Base-by-base conservation (phyloP, 345 rosid species). In the Citrus inodora region DNA sequence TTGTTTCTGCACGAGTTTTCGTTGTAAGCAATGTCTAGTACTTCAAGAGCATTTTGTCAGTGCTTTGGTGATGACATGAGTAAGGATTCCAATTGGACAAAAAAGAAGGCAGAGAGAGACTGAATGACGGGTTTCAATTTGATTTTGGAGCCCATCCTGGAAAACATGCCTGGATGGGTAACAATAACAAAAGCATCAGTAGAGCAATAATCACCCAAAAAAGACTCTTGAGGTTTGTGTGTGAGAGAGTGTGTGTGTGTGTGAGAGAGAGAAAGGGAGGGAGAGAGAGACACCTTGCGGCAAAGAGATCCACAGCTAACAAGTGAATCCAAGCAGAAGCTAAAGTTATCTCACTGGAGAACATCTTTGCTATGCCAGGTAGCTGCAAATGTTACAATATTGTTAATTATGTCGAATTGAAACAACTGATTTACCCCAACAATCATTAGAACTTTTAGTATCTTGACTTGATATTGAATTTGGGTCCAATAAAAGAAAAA, bases 321-420 rank as follows among this genome's bases (percentile, higher is more conserved):
- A 92, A 89, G 86, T 93, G 98, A 90, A 96, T 91, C 99, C 99
- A 96, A 13, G 93, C 97, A 71, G 99, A 96, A 85, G 98, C 89
- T 82, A 96, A 80, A 63, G 97, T 91, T 86, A 91, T 86, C 80
- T 96, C 98, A 79, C 82, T 90, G 32, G 94, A 84, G 78, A 96
- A 96, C 98, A 93, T 89, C 87, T 92, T 96, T 25, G 90, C 83
- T 16, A 96, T 93, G n/a, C 92, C 97, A 4, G 97, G 77, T 62
- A 96, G 83, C 99, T 93, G 78, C 81, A 79, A 1, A 70, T 35
- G 51, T 69, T n/a, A 56, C 28, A 76, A 68, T n/a, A 40, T 33
- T 46, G 51, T 46, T 51, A 55, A 27, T 21, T 3, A 40, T 37
- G 22, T 33, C 10, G 56, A 19, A 64, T 16, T 46, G 2, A 35